A percentile compares a stretch with the other conserved stretches of the same genome.
Conservation (phyloP, 83 land plant genomes). For the Picea engelmannii region DNA sequence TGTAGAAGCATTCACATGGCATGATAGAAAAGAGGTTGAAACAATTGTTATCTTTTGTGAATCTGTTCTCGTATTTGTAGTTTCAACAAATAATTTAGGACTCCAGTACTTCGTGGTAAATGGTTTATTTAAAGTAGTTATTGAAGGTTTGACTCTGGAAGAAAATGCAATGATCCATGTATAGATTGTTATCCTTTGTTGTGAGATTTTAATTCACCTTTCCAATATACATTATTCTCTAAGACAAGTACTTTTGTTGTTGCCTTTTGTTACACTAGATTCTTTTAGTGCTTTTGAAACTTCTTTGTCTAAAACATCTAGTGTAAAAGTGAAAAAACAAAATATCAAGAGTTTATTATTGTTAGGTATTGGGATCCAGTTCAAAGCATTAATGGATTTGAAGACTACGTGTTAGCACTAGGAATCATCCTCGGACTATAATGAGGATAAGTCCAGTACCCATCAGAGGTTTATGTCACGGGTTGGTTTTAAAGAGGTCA, state of each 20-base stretch:
- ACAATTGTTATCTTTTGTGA: slow-evolving; percentile 75
- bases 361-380: slow-evolving; percentile 73
- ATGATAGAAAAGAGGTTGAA: slow-evolving; percentile 81
- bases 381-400: slow-evolving; percentile 81
- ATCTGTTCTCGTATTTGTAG: slow-evolving; percentile 58
- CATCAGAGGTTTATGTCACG: too few species aligned
- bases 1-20: slow-evolving; percentile 74
- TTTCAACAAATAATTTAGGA: slow-evolving; percentile 46
- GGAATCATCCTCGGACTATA: too few species aligned
- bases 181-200: too few species aligned
- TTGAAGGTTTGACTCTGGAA: slow-evolving; percentile 81
- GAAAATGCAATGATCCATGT: slow-evolving; percentile 48
- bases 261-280: slow-evolving; percentile 39
- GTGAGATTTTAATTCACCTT: too few species aligned
- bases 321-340: slow-evolving; percentile 91
- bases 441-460: too few species aligned
- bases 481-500: too few species aligned
- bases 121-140: slow-evolving; percentile 71
- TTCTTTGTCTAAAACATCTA: slow-evolving; percentile 76
- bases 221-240: too few species aligned
- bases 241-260: too few species aligned
- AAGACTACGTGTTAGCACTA: slow-evolving; percentile 26
- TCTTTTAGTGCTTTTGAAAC: slow-evolving; percentile 79
- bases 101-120: slow-evolving; percentile 73
- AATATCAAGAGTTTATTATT: slow-evolving; percentile 48